Conservation (phyloP, 345 rosid species). For the Crucihimalaya himalaica region DNA sequence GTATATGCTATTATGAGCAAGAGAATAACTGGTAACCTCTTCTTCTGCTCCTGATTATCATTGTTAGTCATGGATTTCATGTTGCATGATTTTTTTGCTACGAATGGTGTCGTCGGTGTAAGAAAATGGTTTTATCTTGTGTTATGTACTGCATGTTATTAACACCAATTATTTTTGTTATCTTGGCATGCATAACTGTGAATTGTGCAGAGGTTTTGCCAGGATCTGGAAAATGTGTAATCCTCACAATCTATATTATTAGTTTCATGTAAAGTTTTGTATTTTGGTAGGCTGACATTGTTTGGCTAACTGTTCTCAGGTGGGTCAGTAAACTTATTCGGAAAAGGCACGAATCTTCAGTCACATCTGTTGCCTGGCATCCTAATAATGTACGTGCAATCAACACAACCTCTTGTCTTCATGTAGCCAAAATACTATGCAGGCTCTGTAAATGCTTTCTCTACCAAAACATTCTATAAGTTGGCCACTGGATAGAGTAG, state of each 20-base stretch:
- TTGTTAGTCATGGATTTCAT: background rate
- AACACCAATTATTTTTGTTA: background rate
- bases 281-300: constrained; percentile 28
- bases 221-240: background rate
- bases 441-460: background rate
- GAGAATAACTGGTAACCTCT: constrained; percentile 91
- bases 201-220: constrained; percentile 13
- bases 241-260: background rate
- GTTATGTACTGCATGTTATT: constrained; percentile 1
- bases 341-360: constrained; percentile 89
- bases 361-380: constrained; percentile 97
- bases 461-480: background rate
- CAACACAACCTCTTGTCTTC: constrained; percentile 2
- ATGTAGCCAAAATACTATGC: background rate
- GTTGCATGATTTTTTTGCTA: background rate
- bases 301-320: constrained; percentile 53
- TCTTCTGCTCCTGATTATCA: constrained; percentile 13
- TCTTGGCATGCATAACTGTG: background rate
- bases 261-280: background rate
- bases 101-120: background rate
- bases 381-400: constrained; percentile 80
- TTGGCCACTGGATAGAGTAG: background rate
- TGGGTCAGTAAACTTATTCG: constrained; percentile 99
- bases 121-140: background rate
- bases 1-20: constrained; percentile 97